phyloP scores from a whole-genome alignment of 768 basidiomycete genomes.

The Tulasnella sp. region DNA sequence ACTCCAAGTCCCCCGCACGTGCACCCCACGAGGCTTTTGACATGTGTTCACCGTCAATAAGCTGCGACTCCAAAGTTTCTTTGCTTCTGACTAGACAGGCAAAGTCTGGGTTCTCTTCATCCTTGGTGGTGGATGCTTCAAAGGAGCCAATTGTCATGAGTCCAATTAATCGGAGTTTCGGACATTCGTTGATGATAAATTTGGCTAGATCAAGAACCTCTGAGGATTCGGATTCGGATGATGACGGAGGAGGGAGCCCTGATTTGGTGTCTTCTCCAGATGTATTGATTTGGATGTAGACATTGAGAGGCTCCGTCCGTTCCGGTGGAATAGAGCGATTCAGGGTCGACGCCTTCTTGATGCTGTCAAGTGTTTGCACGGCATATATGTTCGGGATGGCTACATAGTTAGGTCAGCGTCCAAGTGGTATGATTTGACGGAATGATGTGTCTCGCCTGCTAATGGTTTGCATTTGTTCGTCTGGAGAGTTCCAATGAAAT shows the following conservation, averaged over 20 bases:
- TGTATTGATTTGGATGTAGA: slow-evolving; percentile 90
- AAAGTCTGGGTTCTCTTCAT: slow-evolving; percentile 59
- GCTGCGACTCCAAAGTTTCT: slow-evolving; percentile 38
- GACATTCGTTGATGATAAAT: slow-evolving; percentile 60
- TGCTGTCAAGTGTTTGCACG: slow-evolving; percentile 74
- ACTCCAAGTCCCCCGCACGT: slow-evolving; percentile 35
- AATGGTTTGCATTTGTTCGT: slow-evolving; percentile 88
- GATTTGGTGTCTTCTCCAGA: slow-evolving; percentile 88
- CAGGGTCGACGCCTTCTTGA: slow-evolving; percentile 66
- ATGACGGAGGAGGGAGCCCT: slow-evolving; percentile 44
- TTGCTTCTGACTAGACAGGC: slow-evolving; percentile 50
- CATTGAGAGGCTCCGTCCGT: slow-evolving; percentile 51
- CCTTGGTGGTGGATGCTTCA: slow-evolving; percentile 43
- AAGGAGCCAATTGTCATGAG: slow-evolving; percentile 95
- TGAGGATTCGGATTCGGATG: slow-evolving; percentile 20
- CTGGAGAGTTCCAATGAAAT: slow-evolving; percentile 90
- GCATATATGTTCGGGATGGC: slow-evolving; percentile 79
- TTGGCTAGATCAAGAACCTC: slow-evolving; percentile 55
- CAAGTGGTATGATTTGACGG: not conserved
- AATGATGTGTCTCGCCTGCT: slow-evolving; percentile 40
- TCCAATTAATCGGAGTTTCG: slow-evolving; percentile 61
- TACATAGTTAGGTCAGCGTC: slow-evolving; percentile 25
- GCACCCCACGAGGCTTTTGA: slow-evolving; percentile 35
- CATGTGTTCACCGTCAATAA: slow-evolving; percentile 25
- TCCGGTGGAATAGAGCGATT: slow-evolving; percentile 53